Evolutionary conservation across 352 stramenopile species (phyloP).

Genomic region (Globisporangium takayamanum): DNA sequence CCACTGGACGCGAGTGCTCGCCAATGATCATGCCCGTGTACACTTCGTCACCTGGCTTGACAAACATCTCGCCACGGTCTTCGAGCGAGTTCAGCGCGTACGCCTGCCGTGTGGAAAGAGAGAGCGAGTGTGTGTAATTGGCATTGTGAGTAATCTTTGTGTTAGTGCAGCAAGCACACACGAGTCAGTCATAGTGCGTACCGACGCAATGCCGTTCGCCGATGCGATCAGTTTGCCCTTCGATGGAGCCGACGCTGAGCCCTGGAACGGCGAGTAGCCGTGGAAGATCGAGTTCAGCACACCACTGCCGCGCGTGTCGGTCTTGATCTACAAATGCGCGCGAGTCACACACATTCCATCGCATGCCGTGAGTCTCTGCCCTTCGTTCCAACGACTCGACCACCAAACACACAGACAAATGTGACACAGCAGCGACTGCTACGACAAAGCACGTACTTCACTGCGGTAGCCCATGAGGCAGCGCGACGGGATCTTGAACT

Average conservation of each 20-base stretch:
- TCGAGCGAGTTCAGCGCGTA: slow-evolving; percentile 93
- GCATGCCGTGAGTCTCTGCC: no score
- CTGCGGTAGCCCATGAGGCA: slow-evolving; percentile 96
- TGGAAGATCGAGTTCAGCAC: slow-evolving; percentile 97
- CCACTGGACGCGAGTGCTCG: slow-evolving; percentile 92
- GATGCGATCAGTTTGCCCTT: slow-evolving; percentile 86
- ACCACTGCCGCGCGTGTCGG: slow-evolving; percentile 92
- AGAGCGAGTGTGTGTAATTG: not conserved
- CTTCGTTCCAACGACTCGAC: not conserved
- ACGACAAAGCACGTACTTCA: slow-evolving; percentile 23
- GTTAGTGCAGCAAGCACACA: no score
- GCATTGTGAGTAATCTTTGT: no score
- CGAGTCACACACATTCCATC: not conserved
- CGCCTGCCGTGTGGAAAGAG: slow-evolving; percentile 18
- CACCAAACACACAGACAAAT: not conserved
- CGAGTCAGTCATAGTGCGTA: slow-evolving; percentile 8
- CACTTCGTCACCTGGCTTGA: slow-evolving; percentile 92
- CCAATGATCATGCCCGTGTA: slow-evolving; percentile 98
- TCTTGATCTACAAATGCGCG: slow-evolving; percentile 80
- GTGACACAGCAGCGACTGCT: no score
- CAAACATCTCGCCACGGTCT: slow-evolving; percentile 94
- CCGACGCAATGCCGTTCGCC: slow-evolving; percentile 57
- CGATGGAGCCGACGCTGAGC: slow-evolving; percentile 57
- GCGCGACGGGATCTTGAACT: slow-evolving; percentile 95
- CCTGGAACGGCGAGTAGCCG: slow-evolving; percentile 89